Base-by-base conservation (phyloP, 352 stramenopile genomes). In the Achlya hypogyna region DNA sequence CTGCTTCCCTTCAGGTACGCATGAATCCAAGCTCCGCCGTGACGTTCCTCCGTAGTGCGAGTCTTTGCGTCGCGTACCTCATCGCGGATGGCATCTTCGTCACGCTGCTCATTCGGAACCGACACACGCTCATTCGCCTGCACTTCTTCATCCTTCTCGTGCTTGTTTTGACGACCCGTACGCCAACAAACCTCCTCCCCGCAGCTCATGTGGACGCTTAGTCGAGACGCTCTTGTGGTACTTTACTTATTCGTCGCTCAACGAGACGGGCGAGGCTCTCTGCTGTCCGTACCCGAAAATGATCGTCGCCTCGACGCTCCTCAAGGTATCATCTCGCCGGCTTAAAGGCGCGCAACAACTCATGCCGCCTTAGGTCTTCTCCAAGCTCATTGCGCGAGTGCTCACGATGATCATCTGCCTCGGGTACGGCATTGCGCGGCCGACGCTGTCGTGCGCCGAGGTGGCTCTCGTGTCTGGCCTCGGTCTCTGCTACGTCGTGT, bases 81-180 rank as follows among this genome's bases (percentile, higher is more conserved):
- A 70, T 87, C 35, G 65, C 94, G 38, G 78, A 80, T 60, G 63
- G 82, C n/a, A 76, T 74, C 47, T 96, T 95, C 68, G 63, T 87
- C 47, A 47, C 78, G 16, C 70, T 92, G 29, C 81, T 94, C 56
- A 82, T 75, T 47, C 76, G 76, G 14, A 78, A 95, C 51, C 85
- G 88, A 27, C 68, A 78, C 22, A 82, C 79, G n/a, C 72, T 82
- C n/a, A 76, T 96, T 29, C 74, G 80, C 2, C 78, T 93, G 65
- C 88, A 96, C 62, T 95, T 86, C 53, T 87, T 93, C 52, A 74
- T 96, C 27, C 65, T 96, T 10, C 66, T 73, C 0, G 87, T 96
- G 51, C 65, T 97, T 42, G 53, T 94, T 0, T 72, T 96, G 10
- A 76, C 86, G 32, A 92, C 86, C 8, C 72, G 82, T 89, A 72